A percentile compares a stretch with the other conserved stretches of the same genome.
Evolutionary conservation across 2,329 filamentous ascomycete genomes (phyloP).

Genomic region (Paraphaeosphaeria minitans): DNA sequence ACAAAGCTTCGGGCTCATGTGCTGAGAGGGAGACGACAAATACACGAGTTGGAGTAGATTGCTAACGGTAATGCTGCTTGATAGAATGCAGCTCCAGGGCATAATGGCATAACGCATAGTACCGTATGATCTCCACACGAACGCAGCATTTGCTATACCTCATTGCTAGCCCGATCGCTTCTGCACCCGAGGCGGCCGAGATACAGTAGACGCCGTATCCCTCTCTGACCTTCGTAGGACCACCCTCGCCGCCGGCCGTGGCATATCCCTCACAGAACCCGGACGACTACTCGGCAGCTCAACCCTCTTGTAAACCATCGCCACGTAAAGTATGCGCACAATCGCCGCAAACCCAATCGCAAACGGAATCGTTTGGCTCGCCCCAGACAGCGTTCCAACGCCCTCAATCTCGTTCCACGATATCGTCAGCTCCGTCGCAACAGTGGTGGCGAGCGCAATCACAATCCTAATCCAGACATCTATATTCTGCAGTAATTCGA

Average conservation of each 20-base stretch:
- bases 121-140: neutral
- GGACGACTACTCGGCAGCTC: neutral
- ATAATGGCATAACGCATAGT: no score
- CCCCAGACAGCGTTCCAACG: constrained; percentile 18
- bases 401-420: constrained; percentile 24
- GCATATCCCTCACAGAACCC: neutral
- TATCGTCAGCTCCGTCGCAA: constrained; percentile 26
- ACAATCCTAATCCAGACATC: constrained; percentile 19
- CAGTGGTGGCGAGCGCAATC: constrained; percentile 17
- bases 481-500: constrained; percentile 19
- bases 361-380: constrained; percentile 28
- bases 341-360: constrained; percentile 19
- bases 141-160: neutral
- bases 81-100: no score
- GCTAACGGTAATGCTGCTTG: no score
- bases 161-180: neutral
- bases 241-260: neutral
- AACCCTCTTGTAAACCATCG: constrained; percentile 4
- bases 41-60: no score
- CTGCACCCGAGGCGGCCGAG: neutral
- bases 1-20: no score
- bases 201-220: neutral
- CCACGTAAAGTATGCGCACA: constrained; percentile 23
- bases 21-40: no score
- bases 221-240: neutral